These are phyloP conservation scores for Leucosporidium yakuticum DNA, from an alignment of 768 basidiomycete genomes.

Conservation along the genomic window DNA sequence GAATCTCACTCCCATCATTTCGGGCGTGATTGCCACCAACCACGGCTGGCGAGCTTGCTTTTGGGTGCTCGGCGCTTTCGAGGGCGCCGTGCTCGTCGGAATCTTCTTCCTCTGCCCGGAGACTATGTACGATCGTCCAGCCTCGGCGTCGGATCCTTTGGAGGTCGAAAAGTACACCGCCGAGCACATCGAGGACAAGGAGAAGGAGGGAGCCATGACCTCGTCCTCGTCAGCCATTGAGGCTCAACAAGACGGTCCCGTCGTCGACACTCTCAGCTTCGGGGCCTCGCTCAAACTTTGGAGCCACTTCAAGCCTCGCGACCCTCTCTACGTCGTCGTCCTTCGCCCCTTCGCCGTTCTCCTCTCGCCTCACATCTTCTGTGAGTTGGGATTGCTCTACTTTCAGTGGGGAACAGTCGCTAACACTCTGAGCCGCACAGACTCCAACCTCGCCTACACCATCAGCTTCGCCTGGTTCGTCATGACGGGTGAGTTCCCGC, in stretches of 20 bases:
- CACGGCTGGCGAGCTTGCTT: not conserved
- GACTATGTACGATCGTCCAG: not conserved
- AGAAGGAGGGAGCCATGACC: not conserved
- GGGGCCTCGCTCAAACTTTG: not conserved
- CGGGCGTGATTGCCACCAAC: not conserved
- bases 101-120: not conserved
- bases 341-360: not conserved
- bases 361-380: not conserved
- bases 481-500: not conserved
- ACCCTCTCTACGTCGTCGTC: not conserved
- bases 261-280: not conserved
- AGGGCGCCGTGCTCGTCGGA: not conserved
- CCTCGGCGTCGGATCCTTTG: not conserved
- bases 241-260: too few relatives aligned
- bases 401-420: not conserved
- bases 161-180: too few relatives aligned
- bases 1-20: not conserved
- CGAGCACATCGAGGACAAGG: not conserved
- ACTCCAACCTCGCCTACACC: not conserved
- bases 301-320: not conserved
- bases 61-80: not conserved
- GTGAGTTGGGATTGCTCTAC: not conserved
- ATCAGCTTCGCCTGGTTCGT: not conserved
- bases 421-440: not conserved
- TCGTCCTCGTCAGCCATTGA: not conserved